Conservation (phyloP, 352 stramenopile species). For the Phytophthora hibernalis region DNA sequence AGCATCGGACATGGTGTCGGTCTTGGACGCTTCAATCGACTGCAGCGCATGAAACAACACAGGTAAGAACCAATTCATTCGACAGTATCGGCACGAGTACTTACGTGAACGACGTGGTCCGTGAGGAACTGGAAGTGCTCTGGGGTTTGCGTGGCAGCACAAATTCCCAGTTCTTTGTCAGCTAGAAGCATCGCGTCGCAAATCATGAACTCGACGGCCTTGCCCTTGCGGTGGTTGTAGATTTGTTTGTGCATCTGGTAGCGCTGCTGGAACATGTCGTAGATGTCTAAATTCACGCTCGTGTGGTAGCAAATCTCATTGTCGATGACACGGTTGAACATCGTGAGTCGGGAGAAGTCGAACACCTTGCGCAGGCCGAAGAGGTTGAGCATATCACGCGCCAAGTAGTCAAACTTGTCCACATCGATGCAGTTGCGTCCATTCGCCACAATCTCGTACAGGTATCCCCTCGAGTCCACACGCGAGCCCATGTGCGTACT, state of each 20-base stretch:
- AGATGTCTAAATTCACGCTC: constrained; percentile 88
- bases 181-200: constrained; percentile 86
- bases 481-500: constrained; percentile 60
- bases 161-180: constrained; percentile 80
- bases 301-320: constrained; percentile 92
- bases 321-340: constrained; percentile 88
- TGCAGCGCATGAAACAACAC: constrained; percentile 15
- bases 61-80: neutral
- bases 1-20: constrained; percentile 49
- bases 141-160: constrained; percentile 60
- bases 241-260: constrained; percentile 92
- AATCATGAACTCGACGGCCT: constrained; percentile 92
- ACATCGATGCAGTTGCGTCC: constrained; percentile 92
- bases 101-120: constrained; percentile 76
- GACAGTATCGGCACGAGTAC: constrained; percentile 8
- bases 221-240: constrained; percentile 91
- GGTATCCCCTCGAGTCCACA: constrained; percentile 66
- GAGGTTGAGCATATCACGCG: constrained; percentile 87
- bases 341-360: constrained; percentile 78
- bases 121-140: constrained; percentile 82
- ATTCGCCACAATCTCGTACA: constrained; percentile 94
- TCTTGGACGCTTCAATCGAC: constrained; percentile 83
- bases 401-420: constrained; percentile 94
- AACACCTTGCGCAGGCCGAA: constrained; percentile 84
- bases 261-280: constrained; percentile 91